These are phyloP conservation scores for Colletotrichum liriopes DNA, from an alignment of 2,329 filamentous ascomycete genomes.

Conservation along the genomic window DNA sequence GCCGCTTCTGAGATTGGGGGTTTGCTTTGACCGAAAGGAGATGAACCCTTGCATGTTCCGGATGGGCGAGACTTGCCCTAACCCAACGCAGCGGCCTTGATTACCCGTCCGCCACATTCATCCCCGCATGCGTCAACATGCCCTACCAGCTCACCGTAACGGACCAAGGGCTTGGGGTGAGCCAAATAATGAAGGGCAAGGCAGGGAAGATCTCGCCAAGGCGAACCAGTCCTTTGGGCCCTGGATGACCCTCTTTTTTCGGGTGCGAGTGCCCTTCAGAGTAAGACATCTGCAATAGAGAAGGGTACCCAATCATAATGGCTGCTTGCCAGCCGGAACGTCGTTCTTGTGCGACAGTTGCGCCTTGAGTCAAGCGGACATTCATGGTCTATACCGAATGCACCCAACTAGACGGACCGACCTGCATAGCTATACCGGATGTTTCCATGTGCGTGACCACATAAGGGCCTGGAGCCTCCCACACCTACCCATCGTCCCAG, in stretches of 20 bases:
- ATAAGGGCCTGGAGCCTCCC: slow-evolving; percentile 12
- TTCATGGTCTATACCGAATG: neutral
- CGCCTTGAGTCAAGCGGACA: neutral
- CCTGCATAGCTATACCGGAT: neutral
- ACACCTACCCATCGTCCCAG: neutral
- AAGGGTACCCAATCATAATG: neutral
- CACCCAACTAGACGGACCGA: neutral
- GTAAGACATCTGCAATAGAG: neutral
- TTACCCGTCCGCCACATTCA: neutral
- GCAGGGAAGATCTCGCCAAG: slow-evolving; percentile 2
- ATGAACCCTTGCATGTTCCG: neutral
- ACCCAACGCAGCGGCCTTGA: neutral
- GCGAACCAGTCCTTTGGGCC: neutral
- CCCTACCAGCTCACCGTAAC: neutral
- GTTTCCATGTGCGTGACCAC: neutral
- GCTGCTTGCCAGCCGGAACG: neutral
- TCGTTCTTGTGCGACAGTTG: neutral
- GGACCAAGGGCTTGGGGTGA: neutral
- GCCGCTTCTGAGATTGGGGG: neutral
- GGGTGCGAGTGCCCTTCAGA: neutral
- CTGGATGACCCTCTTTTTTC: neutral
- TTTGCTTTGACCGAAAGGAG: neutral
- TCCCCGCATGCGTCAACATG: neutral
- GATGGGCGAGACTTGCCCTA: neutral
- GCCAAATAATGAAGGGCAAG: neutral